phyloP scores from a whole-genome alignment of 2,329 filamentous ascomycete species.

The Diaporthe aspalathi region DNA sequence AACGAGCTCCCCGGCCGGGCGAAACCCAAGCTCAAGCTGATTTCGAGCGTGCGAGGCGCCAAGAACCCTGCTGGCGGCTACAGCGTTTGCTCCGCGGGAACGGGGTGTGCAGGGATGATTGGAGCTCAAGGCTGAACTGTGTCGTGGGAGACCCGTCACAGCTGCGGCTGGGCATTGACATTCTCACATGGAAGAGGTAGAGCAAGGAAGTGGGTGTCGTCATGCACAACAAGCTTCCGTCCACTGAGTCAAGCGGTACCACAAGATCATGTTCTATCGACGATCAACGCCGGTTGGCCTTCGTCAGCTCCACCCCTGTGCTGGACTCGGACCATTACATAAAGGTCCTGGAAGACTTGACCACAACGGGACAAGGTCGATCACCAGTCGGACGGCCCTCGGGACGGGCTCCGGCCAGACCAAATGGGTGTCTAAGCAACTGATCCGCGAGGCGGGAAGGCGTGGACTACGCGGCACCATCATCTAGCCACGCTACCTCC shows the following conservation, averaged over 20 bases:
- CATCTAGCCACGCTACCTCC: constrained; percentile 86
- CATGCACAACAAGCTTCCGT: constrained; percentile 86
- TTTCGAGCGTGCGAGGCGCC: constrained; percentile 78
- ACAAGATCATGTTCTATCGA: constrained; percentile 80
- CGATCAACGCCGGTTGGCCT: constrained; percentile 79
- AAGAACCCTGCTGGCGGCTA: constrained; percentile 72
- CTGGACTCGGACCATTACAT: constrained; percentile 88
- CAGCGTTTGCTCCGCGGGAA: constrained; percentile 78
- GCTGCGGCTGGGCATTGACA: constrained; percentile 77
- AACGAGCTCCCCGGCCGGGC: constrained; percentile 76
- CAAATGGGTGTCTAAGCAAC: constrained; percentile 82
- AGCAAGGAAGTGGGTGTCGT: constrained; percentile 76
- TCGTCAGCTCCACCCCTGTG: constrained; percentile 84
- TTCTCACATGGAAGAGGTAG: constrained; percentile 73
- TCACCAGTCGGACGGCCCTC: constrained; percentile 78
- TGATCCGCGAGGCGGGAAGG: constrained; percentile 81
- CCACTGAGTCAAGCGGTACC: constrained; percentile 86
- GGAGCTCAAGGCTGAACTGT: constrained; percentile 71
- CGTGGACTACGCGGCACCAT: constrained; percentile 81
- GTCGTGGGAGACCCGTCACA: constrained; percentile 81
- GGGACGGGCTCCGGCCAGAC: constrained; percentile 90
- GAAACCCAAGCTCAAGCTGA: constrained; percentile 66
- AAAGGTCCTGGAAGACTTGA: constrained; percentile 73
- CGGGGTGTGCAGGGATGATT: constrained; percentile 79
- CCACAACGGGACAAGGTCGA: constrained; percentile 70